A percentile compares a stretch with the other conserved stretches of the same genome.
These are phyloP conservation scores for Diutina ranongensis DNA, from an alignment of 1,139 yeast genomes.

Conservation along the genomic window DNA sequence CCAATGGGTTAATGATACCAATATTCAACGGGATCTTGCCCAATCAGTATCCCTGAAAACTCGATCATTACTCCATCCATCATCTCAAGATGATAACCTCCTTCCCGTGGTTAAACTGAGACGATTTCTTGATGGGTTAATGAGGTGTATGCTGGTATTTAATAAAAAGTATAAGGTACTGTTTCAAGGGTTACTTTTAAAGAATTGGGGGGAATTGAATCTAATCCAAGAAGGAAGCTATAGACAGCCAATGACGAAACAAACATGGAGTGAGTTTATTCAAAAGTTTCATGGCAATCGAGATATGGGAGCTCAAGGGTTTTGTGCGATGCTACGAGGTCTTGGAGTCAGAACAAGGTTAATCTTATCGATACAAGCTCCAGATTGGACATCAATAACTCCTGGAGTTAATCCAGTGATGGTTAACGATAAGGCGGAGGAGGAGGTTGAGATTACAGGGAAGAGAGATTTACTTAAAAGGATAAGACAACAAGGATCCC, in stretches of 20 bases:
- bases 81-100: constrained; percentile 15
- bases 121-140: constrained; percentile 62
- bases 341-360: constrained; percentile 64
- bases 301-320: constrained; percentile 82
- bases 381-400: constrained; percentile 51
- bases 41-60: constrained; percentile 36
- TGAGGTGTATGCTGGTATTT: constrained; percentile 56
- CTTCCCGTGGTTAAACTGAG: constrained; percentile 45
- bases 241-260: constrained; percentile 16
- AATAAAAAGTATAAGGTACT: constrained; percentile 42
- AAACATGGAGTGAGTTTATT: constrained; percentile 30
- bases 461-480: too few relatives aligned
- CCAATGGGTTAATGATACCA: constrained; percentile 55
- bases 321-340: constrained; percentile 63
- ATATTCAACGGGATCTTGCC: constrained; percentile 26
- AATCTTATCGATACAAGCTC: constrained; percentile 78
- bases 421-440: too few relatives aligned
- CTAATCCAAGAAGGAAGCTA: constrained; percentile 14
- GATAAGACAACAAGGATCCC: constrained; percentile 12
- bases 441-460: too few relatives aligned
- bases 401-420: not conserved
- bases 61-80: constrained; percentile 36
- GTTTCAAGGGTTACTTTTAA: constrained; percentile 34
- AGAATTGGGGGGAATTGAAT: constrained; percentile 47
- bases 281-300: constrained; percentile 50